Conservation (phyloP, 2,329 filamentous ascomycete genomes). For the Pseudocercospora crystallina region DNA sequence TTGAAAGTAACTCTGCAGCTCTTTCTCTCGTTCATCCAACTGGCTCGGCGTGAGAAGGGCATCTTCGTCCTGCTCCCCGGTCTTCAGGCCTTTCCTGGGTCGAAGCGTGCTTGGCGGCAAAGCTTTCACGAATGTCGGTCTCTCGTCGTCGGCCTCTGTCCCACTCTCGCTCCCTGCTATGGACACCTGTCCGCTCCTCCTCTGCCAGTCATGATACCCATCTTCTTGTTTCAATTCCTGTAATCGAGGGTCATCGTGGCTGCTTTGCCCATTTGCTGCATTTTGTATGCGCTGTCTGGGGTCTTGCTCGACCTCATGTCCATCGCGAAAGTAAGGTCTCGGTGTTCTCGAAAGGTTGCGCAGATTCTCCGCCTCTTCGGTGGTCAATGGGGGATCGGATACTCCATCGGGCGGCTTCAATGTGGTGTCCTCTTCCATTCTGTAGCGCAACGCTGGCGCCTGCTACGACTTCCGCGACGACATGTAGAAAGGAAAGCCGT, state of each 20-base stretch:
- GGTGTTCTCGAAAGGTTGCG: conserved; percentile 27
- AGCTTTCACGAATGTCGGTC: conserved; percentile 70
- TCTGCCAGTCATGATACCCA: conserved; percentile 12
- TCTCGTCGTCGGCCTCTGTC: conserved; percentile 93
- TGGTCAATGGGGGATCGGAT: background rate
- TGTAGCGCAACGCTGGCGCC: no score
- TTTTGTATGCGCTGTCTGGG: background rate
- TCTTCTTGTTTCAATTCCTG: conserved; percentile 2
- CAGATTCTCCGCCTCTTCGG: conserved; percentile 19
- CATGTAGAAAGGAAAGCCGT: no score
- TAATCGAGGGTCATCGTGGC: background rate
- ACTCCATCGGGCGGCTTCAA: conserved; percentile 4
- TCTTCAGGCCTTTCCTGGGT: conserved; percentile 75
- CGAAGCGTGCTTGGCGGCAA: conserved; percentile 74
- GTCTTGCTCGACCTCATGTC: conserved; percentile 20
- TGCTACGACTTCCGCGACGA: no score
- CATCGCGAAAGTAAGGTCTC: conserved; percentile 31
- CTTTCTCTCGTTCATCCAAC: conserved; percentile 47
- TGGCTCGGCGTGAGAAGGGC: conserved; percentile 49
- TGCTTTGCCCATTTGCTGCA: background rate
- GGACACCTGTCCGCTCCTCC: conserved; percentile 38
- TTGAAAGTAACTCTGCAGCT: conserved; percentile 40
- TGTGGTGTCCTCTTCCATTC: background rate
- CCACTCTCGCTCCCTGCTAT: conserved; percentile 79
- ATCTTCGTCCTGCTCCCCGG: conserved; percentile 42